Evolutionary conservation across 331 rosid species (phyloP).

Genomic region (Rosa hybrid): DNA sequence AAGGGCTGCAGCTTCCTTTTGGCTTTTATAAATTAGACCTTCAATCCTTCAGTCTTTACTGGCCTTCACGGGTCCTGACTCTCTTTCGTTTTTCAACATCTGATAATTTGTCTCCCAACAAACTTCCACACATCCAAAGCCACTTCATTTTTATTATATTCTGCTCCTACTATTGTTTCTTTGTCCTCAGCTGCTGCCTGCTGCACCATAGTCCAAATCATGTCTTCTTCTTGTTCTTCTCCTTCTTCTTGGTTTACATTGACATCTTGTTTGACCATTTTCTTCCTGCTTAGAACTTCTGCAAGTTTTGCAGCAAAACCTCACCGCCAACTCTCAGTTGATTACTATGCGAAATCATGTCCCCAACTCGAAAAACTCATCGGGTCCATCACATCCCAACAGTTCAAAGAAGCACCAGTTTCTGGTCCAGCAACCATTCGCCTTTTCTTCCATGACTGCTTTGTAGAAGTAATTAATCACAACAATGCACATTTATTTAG

Average conservation of each 20-base stretch:
- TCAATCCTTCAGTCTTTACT: constrained; percentile 10
- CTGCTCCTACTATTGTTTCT: constrained; percentile 24
- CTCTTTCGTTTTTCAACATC: constrained; percentile 33
- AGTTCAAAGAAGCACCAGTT: constrained; percentile 75
- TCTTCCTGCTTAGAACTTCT: constrained; percentile 30
- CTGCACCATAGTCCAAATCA: constrained; percentile 44
- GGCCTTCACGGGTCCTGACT: constrained; percentile 75
- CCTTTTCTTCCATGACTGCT: constrained; percentile 93
- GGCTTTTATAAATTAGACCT: constrained; percentile 1
- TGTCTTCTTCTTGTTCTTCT: constrained; percentile 46
- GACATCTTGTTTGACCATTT: constrained; percentile 34
- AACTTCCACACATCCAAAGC: constrained; percentile 25
- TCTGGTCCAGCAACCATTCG: constrained; percentile 94
- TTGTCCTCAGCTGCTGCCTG: constrained; percentile 47
- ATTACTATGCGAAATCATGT: constrained; percentile 70
- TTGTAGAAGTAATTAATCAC: constrained; percentile 66
- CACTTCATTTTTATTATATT: constrained; percentile 32
- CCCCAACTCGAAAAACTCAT: constrained; percentile 73
- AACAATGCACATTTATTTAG: background rate
- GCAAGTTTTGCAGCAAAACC: constrained; percentile 35
- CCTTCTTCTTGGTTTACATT: constrained; percentile 32
- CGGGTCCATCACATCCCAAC: constrained; percentile 66
- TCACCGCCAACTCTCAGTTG: constrained; percentile 51
- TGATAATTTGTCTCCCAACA: constrained; percentile 28
- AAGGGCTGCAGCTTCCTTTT: constrained; percentile 8